Evolutionary conservation across 495 filamentous ascomycete species (phyloP).

Genomic region (Apiosordaria backusii): DNA sequence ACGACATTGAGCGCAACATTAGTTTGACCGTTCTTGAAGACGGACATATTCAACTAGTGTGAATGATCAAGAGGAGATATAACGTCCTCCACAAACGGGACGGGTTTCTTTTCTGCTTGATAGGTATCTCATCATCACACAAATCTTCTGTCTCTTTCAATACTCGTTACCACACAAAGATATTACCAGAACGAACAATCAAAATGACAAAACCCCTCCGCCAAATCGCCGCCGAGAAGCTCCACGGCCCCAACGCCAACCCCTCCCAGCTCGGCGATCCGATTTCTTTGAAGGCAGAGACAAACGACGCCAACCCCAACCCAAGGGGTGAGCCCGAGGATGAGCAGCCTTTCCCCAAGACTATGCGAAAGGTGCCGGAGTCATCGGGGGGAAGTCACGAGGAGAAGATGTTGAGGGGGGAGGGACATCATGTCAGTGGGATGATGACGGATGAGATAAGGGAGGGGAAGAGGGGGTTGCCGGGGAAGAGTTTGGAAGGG

Average conservation of each 20-base stretch:
- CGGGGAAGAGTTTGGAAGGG: neutral
- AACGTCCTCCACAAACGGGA: neutral
- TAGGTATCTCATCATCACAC: too few relatives aligned
- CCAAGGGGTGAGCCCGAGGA: neutral
- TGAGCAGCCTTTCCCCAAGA: slow-evolving; percentile 3
- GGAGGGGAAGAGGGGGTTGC: slow-evolving; percentile 10
- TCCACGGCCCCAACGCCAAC: slow-evolving; percentile 31
- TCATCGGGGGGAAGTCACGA: slow-evolving; percentile 19
- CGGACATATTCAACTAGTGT: too few relatives aligned
- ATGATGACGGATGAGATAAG: slow-evolving; percentile 20
- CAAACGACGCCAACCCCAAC: slow-evolving; percentile 18
- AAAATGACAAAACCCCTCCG: slow-evolving; percentile 19
- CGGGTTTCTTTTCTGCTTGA: too few relatives aligned
- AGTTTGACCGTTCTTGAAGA: too few relatives aligned
- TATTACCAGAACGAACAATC: neutral
- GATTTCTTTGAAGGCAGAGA: slow-evolving; percentile 43
- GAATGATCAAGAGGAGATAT: neutral
- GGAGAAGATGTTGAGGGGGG: slow-evolving; percentile 17
- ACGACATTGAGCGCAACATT: neutral
- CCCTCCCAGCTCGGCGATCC: slow-evolving; percentile 43
- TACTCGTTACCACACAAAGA: too few relatives aligned
- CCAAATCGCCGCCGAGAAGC: slow-evolving; percentile 32
- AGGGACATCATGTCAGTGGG: slow-evolving; percentile 17
- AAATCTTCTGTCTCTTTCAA: too few relatives aligned
- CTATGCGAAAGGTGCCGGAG: slow-evolving; percentile 2